These are phyloP conservation scores for Neoboletus subvelutipes DNA, from an alignment of 768 basidiomycete genomes.

Conservation along the genomic window DNA sequence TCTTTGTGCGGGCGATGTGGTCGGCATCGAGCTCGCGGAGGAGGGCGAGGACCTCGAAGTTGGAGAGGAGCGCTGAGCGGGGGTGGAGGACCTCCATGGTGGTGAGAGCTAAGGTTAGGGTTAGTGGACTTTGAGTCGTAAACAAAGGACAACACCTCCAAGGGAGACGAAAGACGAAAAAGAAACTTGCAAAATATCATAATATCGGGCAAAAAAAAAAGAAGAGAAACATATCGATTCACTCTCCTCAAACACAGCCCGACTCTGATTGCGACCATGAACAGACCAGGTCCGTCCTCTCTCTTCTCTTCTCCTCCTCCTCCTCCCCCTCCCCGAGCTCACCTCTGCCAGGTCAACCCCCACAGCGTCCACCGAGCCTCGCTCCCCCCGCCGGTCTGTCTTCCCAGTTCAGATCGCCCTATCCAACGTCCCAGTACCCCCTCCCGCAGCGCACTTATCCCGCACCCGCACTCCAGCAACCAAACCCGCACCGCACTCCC, in stretches of 20 bases:
- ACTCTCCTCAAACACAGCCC: not conserved
- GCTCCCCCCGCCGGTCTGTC: conserved; percentile 61
- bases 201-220: conserved; percentile 12
- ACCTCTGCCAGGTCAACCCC: conserved; percentile 64
- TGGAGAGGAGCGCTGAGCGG: conserved; percentile 80
- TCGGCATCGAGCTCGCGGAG: conserved; percentile 76
- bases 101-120: conserved; percentile 18
- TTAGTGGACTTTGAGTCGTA: conserved; percentile 14
- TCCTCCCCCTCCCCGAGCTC: conserved; percentile 17
- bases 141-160: conserved; percentile 29
- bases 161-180: conserved; percentile 11
- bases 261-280: conserved; percentile 38
- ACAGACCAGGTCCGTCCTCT: conserved; percentile 53
- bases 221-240: conserved; percentile 8
- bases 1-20: conserved; percentile 66
- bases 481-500: conserved; percentile 59
- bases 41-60: conserved; percentile 80
- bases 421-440: conserved; percentile 38
- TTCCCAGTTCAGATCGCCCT: conserved; percentile 59
- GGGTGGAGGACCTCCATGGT: conserved; percentile 40
- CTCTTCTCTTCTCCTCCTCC: not conserved
- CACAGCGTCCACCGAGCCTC: conserved; percentile 76
- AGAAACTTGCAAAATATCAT: conserved; percentile 8
- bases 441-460: conserved; percentile 31
- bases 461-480: conserved; percentile 49